phyloP scores from a whole-genome alignment of 257 asterid genomes.

The Thymus mandschuricus region DNA sequence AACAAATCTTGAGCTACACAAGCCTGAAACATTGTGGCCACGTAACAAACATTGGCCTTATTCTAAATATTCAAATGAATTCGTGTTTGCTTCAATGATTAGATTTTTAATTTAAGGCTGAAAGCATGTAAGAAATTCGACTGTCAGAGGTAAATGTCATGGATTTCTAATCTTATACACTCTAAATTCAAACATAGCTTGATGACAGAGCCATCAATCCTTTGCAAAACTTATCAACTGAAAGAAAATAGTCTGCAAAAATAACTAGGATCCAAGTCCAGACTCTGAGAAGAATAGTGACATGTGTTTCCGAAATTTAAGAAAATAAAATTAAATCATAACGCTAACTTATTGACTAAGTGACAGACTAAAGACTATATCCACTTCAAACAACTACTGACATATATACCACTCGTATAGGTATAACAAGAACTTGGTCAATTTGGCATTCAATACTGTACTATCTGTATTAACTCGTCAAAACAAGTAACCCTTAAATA shows the following conservation, averaged over 20 bases:
- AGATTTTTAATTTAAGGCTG: neutral
- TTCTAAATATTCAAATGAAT: neutral
- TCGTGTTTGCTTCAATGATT: neutral
- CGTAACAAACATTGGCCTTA: neutral
- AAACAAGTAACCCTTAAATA: neutral
- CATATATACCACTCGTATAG: neutral
- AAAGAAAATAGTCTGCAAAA: neutral
- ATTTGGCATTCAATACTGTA: neutral
- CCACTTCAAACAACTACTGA: slow-evolving; percentile 5
- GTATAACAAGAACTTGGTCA: slow-evolving; percentile 1
- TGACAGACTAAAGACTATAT: neutral
- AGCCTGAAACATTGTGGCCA: neutral
- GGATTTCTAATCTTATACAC: neutral
- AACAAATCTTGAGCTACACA: slow-evolving; percentile 2
- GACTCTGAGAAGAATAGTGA: neutral
- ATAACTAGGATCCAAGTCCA: neutral
- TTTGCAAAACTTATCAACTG: neutral
- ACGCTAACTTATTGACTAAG: neutral
- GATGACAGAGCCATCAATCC: slow-evolving; percentile 1
- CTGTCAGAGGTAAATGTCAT: neutral
- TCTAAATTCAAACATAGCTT: neutral
- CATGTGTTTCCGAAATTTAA: no score
- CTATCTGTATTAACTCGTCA: neutral
- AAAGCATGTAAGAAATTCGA: neutral
- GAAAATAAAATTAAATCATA: neutral